Conservation (phyloP, 2,329 filamentous ascomycete genomes). For the Paracamarosporium sp. region DNA sequence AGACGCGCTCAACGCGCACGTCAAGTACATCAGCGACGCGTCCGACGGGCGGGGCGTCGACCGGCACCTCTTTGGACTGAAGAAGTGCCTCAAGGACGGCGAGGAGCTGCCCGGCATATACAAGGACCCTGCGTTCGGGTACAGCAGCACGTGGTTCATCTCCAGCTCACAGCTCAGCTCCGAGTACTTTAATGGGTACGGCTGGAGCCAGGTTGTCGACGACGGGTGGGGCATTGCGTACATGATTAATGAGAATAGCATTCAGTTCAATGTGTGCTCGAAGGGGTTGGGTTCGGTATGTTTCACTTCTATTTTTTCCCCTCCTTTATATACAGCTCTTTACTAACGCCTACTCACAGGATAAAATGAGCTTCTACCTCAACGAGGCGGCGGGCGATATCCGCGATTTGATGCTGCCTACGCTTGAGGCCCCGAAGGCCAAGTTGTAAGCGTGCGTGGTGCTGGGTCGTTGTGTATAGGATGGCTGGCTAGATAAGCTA, state of each 20-base stretch:
- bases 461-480: too few relatives aligned
- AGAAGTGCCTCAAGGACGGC: conserved; percentile 82
- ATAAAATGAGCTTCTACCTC: conserved; percentile 94
- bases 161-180: conserved; percentile 88
- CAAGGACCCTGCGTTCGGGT: conserved; percentile 83
- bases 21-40: conserved; percentile 89
- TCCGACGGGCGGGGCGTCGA: conserved; percentile 94
- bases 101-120: conserved; percentile 85
- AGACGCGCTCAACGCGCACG: conserved; percentile 79
- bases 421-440: conserved; percentile 79
- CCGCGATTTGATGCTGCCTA: conserved; percentile 82
- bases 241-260: conserved; percentile 99
- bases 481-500: too few relatives aligned
- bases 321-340: background rate
- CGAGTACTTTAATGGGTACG: conserved; percentile 99
- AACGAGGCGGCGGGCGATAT: conserved; percentile 93
- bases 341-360: conserved; percentile 46
- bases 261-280: conserved; percentile 98
- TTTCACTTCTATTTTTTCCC: conserved; percentile 8
- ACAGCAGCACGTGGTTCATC: conserved; percentile 88
- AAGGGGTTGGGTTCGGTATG: conserved; percentile 80
- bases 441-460: too few relatives aligned
- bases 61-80: conserved; percentile 94
- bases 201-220: conserved; percentile 97
- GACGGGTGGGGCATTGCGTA: conserved; percentile 97